Percentiles rank a stretch among this genome's conserved stretches.
phyloP scores from a whole-genome alignment of 257 asterid genomes.

The Capsicum pubescens region DNA sequence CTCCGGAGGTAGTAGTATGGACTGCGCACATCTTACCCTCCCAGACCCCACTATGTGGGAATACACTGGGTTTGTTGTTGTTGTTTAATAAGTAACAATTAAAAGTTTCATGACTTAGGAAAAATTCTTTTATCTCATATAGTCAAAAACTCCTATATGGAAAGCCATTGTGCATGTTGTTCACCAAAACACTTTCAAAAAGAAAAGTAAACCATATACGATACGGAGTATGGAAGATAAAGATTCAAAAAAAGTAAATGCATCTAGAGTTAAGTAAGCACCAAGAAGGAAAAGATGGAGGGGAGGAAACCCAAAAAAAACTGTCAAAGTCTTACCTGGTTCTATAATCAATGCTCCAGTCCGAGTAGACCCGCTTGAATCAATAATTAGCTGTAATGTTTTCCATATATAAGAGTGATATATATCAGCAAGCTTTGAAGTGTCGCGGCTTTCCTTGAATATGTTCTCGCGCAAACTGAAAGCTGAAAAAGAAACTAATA shows the following conservation, averaged over 20 bases:
- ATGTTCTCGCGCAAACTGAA: slow-evolving; percentile 72
- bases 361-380: slow-evolving; percentile 44
- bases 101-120: not conserved
- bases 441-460: slow-evolving; percentile 69
- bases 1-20: too few relatives aligned
- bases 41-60: too few relatives aligned
- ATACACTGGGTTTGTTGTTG: too few relatives aligned
- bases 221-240: slow-evolving; percentile 9
- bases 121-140: not conserved
- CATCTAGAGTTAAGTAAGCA: not conserved
- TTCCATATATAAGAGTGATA: slow-evolving; percentile 59
- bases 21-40: too few relatives aligned
- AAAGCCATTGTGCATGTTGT: not conserved
- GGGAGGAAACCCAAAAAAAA: slow-evolving; percentile 7
- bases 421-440: slow-evolving; percentile 58
- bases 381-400: slow-evolving; percentile 49
- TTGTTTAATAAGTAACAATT: not conserved
- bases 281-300: slow-evolving; percentile 7
- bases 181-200: not conserved
- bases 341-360: slow-evolving; percentile 89
- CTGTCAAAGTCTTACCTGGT: slow-evolving; percentile 64
- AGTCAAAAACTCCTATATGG: not conserved
- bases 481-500: slow-evolving; percentile 52
- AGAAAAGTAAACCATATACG: not conserved
- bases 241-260: not conserved